phyloP scores from a whole-genome alignment of 225 moss, liverwort and hornwort genomes.

The Sphagnum contortum region DNA sequence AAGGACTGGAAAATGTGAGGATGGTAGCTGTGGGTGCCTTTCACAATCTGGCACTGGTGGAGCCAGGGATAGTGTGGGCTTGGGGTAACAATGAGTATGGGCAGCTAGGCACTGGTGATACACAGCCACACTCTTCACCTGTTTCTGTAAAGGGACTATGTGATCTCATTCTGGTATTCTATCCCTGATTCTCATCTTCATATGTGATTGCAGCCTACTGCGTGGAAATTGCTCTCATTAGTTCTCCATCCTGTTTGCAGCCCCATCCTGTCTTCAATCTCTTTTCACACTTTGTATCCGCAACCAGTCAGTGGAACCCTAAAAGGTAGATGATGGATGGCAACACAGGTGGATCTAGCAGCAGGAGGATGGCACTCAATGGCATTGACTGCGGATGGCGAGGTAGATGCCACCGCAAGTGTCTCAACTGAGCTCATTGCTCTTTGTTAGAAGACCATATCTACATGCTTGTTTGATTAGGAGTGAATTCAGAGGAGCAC shows the following conservation, averaged over 20 bases:
- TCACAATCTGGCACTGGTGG: conserved; percentile 50
- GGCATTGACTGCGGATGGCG: conserved; percentile 42
- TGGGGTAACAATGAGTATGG: conserved; percentile 68
- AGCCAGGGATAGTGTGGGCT: conserved; percentile 40
- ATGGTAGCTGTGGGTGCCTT: conserved; percentile 51
- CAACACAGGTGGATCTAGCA: conserved; percentile 37
- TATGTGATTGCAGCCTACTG: no score
- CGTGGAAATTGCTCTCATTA: neutral
- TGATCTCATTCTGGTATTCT: conserved; percentile 26
- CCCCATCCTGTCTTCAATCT: neutral
- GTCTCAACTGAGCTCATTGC: no score
- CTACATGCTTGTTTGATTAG: no score
- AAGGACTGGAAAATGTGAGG: conserved; percentile 32
- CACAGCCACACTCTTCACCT: conserved; percentile 50
- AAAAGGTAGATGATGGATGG: no score
- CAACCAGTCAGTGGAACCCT: no score
- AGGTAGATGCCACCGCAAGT: conserved; percentile 12
- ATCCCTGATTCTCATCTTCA: no score
- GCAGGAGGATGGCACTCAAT: conserved; percentile 67
- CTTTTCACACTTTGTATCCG: neutral
- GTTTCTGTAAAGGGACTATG: conserved; percentile 33
- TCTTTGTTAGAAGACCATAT: no score
- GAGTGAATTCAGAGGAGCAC: no score
- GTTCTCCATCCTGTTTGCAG: neutral
- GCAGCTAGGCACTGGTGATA: conserved; percentile 52